phyloP scores from a whole-genome alignment of 2,329 filamentous ascomycete species.

The Teratosphaeria gauchensis region DNA sequence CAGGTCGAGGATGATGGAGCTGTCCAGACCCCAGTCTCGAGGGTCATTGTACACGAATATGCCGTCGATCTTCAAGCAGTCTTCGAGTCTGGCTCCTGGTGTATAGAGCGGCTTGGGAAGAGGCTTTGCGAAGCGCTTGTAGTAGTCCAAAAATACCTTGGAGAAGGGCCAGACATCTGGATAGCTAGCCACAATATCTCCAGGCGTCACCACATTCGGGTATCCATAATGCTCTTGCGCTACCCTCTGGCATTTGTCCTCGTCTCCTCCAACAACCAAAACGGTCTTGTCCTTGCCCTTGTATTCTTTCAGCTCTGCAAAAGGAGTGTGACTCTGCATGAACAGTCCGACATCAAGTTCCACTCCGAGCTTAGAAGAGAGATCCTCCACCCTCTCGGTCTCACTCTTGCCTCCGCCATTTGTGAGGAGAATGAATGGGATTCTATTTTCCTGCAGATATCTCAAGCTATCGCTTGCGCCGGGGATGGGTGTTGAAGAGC shows the following conservation, averaged over 20 bases:
- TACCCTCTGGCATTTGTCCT: constrained; percentile 55
- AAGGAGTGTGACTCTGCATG: constrained; percentile 86
- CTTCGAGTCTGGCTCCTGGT: constrained; percentile 29
- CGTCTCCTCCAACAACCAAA: constrained; percentile 39
- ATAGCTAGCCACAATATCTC: constrained; percentile 67
- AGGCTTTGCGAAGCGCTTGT: constrained; percentile 47
- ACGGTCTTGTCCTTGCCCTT: constrained; percentile 45
- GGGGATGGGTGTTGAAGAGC: constrained; percentile 67
- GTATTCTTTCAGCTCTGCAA: constrained; percentile 58
- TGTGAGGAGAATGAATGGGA: constrained; percentile 90
- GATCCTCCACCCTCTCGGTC: constrained; percentile 58
- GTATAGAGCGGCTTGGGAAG: constrained; percentile 43
- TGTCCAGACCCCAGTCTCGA: constrained; percentile 88
- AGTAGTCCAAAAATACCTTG: constrained; percentile 52
- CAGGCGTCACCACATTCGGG: constrained; percentile 67
- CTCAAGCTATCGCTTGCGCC: constrained; percentile 65
- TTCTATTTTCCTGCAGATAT: constrained; percentile 61
- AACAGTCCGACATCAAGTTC: constrained; percentile 59
- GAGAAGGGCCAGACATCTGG: constrained; percentile 79
- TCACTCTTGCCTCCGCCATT: constrained; percentile 90
- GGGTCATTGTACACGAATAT: constrained; percentile 94
- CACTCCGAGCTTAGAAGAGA: constrained; percentile 57
- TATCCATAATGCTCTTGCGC: constrained; percentile 51
- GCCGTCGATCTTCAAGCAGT: constrained; percentile 70
- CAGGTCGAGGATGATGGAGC: constrained; percentile 73